Evolutionary conservation across 768 basidiomycete species (phyloP).

Genomic region (Suillus ampliporus): DNA sequence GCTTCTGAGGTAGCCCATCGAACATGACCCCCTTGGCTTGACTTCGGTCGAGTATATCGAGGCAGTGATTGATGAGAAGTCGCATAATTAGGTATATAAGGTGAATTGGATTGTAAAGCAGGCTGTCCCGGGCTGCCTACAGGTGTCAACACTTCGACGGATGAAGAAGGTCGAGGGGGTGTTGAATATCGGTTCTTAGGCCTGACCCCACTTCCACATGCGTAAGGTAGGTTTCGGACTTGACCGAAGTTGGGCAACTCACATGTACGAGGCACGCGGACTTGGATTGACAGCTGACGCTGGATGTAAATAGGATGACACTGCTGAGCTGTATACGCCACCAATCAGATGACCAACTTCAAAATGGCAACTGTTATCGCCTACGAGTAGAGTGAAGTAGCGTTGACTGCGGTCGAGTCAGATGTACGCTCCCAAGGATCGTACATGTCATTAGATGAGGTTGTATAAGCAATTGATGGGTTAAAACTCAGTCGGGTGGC

Average conservation of each 20-base stretch:
- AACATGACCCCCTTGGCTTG: slow-evolving; percentile 10
- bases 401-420: slow-evolving; percentile 22
- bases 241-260: slow-evolving; percentile 17
- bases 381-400: slow-evolving; percentile 64
- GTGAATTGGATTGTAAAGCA: slow-evolving; percentile 7
- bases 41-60: slow-evolving; percentile 5
- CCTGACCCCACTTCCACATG: slow-evolving; percentile 1
- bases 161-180: slow-evolving; percentile 17
- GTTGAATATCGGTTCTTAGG: slow-evolving; percentile 15
- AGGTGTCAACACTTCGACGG: slow-evolving; percentile 1
- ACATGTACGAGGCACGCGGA: slow-evolving; percentile 26
- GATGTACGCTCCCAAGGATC: slow-evolving; percentile 14
- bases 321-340: slow-evolving; percentile 48
- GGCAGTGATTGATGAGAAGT: slow-evolving; percentile 11
- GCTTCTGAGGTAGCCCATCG: slow-evolving; percentile 33
- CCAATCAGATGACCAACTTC: slow-evolving; percentile 5
- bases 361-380: slow-evolving; percentile 18
- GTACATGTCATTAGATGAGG: slow-evolving; percentile 13
- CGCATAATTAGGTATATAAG: not conserved
- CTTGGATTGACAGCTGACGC: slow-evolving; percentile 12
- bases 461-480: slow-evolving; percentile 54
- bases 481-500: slow-evolving; percentile 43
- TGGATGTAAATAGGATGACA: slow-evolving; percentile 51
- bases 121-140: slow-evolving; percentile 15
- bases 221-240: not conserved